phyloP scores from a whole-genome alignment of 2,329 filamentous ascomycete genomes.

The Pseudogymnoascus sp. region DNA sequence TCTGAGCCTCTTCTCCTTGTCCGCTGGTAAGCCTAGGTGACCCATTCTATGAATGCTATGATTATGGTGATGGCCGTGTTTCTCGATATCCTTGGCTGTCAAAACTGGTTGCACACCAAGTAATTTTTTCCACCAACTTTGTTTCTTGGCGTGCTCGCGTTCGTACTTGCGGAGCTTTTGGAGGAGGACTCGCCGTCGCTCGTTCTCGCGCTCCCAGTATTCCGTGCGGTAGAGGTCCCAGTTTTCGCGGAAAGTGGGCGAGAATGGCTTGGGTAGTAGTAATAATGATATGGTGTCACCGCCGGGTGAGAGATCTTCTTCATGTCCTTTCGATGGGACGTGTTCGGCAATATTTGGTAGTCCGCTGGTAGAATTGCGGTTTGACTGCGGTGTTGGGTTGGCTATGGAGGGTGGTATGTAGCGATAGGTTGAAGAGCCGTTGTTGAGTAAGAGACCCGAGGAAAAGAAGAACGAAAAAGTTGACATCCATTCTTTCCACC shows the following conservation, averaged over 20 bases:
- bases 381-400: conserved; percentile 41
- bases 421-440: conserved; percentile 64
- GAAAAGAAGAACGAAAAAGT: conserved; percentile 73
- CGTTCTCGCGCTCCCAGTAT: conserved; percentile 97
- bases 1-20: conserved; percentile 28
- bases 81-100: conserved; percentile 28
- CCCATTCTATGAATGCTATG: conserved; percentile 1
- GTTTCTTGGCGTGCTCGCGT: conserved; percentile 58
- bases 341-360: conserved; percentile 44
- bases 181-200: conserved; percentile 69
- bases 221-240: conserved; percentile 93
- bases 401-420: conserved; percentile 64
- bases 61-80: conserved; percentile 25
- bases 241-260: conserved; percentile 87
- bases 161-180: conserved; percentile 63
- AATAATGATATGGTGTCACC: conserved; percentile 90
- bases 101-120: conserved; percentile 42
- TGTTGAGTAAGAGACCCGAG: conserved; percentile 64
- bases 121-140: conserved; percentile 70
- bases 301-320: conserved; percentile 84
- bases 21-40: conserved; percentile 15
- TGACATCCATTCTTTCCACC: conserved; percentile 71
- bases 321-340: conserved; percentile 63
- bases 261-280: conserved; percentile 89
- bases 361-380: conserved; percentile 15